Evolutionary conservation across 176 grass and related monocot species (phyloP).

Genomic region (Raddia guianensis): DNA sequence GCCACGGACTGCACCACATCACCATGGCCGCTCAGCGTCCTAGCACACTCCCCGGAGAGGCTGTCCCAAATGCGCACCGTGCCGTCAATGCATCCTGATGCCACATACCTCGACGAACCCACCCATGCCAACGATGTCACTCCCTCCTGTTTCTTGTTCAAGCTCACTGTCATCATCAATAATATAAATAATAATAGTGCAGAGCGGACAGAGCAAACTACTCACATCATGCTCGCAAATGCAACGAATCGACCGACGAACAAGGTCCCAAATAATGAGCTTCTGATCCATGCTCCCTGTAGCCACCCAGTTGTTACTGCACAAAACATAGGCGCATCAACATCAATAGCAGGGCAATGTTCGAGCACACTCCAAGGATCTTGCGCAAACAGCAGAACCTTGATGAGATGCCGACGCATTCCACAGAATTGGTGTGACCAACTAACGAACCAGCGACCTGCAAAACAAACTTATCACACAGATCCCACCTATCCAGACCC

Average conservation of each 20-base stretch:
- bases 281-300: conserved; percentile 83
- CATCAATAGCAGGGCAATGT: conserved; percentile 9
- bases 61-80: conserved; percentile 90
- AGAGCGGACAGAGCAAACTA: no score
- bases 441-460: conserved; percentile 66
- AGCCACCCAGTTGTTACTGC: conserved; percentile 65
- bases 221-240: conserved; percentile 73
- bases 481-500: background rate
- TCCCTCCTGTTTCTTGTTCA: conserved; percentile 71
- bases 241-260: conserved; percentile 59
- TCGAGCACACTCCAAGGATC: background rate
- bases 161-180: background rate
- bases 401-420: conserved; percentile 68
- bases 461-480: conserved; percentile 9
- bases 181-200: no score
- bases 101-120: conserved; percentile 69
- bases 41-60: conserved; percentile 58
- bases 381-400: conserved; percentile 47
- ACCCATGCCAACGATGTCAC: conserved; percentile 69
- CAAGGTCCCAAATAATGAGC: conserved; percentile 82
- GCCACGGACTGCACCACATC: conserved; percentile 71
- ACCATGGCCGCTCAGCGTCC: conserved; percentile 51
- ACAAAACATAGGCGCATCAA: background rate
- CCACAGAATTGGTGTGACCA: conserved; percentile 65
- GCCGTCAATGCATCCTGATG: conserved; percentile 72